Evolutionary conservation across 1,139 yeast genomes (phyloP).

Genomic region (Suhomyces ambrosiae): DNA sequence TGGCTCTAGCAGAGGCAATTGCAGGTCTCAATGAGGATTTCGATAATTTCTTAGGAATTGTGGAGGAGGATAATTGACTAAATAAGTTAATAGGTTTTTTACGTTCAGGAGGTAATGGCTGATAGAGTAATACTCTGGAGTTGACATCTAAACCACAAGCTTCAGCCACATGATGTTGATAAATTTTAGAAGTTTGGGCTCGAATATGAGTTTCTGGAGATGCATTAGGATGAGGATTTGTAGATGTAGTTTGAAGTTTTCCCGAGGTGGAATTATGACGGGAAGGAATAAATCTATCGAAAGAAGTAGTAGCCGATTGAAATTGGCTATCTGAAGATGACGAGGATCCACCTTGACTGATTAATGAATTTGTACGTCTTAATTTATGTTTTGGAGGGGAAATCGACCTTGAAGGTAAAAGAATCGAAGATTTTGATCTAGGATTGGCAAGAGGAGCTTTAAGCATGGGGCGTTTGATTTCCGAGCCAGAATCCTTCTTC

Average conservation of each 20-base stretch:
- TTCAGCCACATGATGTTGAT: conserved; percentile 86
- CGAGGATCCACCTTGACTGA: conserved; percentile 28
- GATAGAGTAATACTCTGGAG: conserved; percentile 82
- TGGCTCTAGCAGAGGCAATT: conserved; percentile 53
- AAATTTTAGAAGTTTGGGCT: conserved; percentile 70
- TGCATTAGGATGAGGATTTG: conserved; percentile 47
- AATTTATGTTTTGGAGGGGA: conserved; percentile 31
- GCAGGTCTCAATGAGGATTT: conserved; percentile 41
- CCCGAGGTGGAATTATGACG: conserved; percentile 45
- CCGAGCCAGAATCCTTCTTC: not conserved
- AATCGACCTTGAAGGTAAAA: conserved; percentile 15
- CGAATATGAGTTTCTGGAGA: conserved; percentile 59
- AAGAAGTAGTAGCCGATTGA: conserved; percentile 26
- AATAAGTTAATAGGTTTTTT: conserved; percentile 57
- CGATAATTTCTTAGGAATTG: conserved; percentile 18
- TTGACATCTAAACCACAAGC: conserved; percentile 91
- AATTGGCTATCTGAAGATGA: conserved; percentile 27
- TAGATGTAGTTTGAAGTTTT: conserved; percentile 35
- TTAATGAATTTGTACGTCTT: conserved; percentile 41
- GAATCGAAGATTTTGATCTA: conserved; percentile 25
- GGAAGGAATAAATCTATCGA: conserved; percentile 50
- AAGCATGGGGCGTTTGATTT: conserved; percentile 18
- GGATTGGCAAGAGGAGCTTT: conserved; percentile 21
- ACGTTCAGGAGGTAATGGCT: conserved; percentile 83
- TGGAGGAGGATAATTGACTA: conserved; percentile 20